Percentiles rank a stretch among this genome's conserved stretches.
These are phyloP conservation scores for Penicillium brevicompactum DNA, from an alignment of 2,329 filamentous ascomycete genomes.

Conservation along the genomic window DNA sequence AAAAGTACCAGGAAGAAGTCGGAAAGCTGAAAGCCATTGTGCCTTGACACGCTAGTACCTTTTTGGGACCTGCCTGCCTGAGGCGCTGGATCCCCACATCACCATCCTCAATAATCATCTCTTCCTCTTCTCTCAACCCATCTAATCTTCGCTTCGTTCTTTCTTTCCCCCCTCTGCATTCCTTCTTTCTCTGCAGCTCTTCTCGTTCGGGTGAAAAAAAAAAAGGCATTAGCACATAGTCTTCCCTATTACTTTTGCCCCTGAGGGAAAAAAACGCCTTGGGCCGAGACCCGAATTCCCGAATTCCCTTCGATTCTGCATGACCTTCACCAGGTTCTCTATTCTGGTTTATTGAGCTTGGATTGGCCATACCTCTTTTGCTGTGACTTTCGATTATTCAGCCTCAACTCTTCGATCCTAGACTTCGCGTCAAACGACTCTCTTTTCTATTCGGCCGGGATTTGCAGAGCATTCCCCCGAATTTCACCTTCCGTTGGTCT, in stretches of 20 bases:
- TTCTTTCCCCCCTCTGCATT: constrained; percentile 27
- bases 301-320: constrained; percentile 13
- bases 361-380: constrained; percentile 4
- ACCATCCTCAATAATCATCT: constrained; percentile 18
- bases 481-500: constrained; percentile 14
- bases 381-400: constrained; percentile 17
- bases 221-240: constrained; percentile 26
- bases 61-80: constrained; percentile 3
- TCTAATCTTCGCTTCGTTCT: constrained; percentile 33
- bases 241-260: constrained; percentile 24
- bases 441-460: constrained; percentile 27
- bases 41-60: constrained; percentile 1
- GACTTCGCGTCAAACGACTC: constrained; percentile 23
- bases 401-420: constrained; percentile 19
- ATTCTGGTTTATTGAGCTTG: constrained; percentile 4
- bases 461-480: constrained; percentile 42
- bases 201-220: constrained; percentile 26
- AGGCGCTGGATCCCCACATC: constrained; percentile 18
- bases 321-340: constrained; percentile 1
- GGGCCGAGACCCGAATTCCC: constrained; percentile 22
- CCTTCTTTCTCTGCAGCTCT: constrained; percentile 33
- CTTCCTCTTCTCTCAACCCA: constrained; percentile 24
- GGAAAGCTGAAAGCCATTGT: constrained; percentile 3
- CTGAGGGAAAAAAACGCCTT: constrained; percentile 25
- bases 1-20: background rate